phyloP scores from a whole-genome alignment of 345 rosid species.

The Clarkia xantiana region DNA sequence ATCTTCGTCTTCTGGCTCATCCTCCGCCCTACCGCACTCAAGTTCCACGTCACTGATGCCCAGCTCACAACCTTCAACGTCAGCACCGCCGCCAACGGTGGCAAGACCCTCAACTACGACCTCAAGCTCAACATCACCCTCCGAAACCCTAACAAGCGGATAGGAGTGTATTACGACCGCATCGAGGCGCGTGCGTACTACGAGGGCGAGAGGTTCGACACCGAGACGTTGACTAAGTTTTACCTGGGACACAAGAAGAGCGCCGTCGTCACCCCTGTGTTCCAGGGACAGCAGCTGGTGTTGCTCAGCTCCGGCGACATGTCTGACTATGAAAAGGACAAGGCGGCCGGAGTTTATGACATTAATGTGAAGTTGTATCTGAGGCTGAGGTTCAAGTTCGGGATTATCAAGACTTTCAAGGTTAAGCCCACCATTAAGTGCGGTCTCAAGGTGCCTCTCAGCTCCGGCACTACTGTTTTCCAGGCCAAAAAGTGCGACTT shows the following conservation, averaged over 20 bases:
- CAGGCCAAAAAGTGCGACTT: constrained; percentile 11
- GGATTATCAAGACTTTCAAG: constrained; percentile 12
- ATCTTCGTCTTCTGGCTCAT: constrained; percentile 27
- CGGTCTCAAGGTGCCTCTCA: constrained; percentile 15
- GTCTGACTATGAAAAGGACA: constrained; percentile 6
- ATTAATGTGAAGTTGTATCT: constrained; percentile 17
- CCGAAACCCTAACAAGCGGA: constrained; percentile 29
- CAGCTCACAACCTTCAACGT: constrained; percentile 22
- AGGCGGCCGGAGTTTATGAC: constrained; percentile 10
- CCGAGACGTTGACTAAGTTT: constrained; percentile 4
- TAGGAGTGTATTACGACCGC: constrained; percentile 24
- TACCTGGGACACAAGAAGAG: constrained; percentile 23
- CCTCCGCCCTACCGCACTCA: constrained; percentile 27
- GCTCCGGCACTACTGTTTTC: constrained; percentile 6
- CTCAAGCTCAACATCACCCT: constrained; percentile 18
- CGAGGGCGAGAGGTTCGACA: constrained; percentile 6
- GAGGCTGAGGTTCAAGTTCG: constrained; percentile 17
- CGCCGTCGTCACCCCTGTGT: constrained; percentile 2
- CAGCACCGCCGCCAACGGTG: constrained; percentile 9
- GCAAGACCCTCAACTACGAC: constrained; percentile 15
- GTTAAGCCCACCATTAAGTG: constrained; percentile 16
- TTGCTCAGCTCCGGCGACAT: constrained; percentile 2
- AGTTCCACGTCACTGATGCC: constrained; percentile 26
- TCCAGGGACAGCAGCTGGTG: constrained; percentile 11
- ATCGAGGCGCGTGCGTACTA: constrained; percentile 20